These are phyloP conservation scores for Paecilomyces dactylethromorphus DNA, from an alignment of 2,329 filamentous ascomycete species.

Conservation along the genomic window DNA sequence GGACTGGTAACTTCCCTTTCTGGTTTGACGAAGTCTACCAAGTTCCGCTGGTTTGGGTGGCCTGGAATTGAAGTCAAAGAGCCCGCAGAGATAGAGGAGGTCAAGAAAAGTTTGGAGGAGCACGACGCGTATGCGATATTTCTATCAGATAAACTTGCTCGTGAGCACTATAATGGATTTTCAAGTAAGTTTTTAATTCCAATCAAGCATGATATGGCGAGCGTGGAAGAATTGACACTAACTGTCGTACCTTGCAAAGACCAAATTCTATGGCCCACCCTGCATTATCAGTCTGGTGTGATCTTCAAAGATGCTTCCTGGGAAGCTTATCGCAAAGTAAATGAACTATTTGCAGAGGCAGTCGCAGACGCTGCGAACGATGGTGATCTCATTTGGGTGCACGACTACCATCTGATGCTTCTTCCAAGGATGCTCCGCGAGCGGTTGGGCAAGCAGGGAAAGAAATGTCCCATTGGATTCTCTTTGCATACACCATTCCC, in stretches of 20 bases:
- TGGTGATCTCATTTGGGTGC: slow-evolving; percentile 88
- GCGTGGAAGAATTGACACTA: slow-evolving; percentile 53
- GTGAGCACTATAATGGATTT: slow-evolving; percentile 93
- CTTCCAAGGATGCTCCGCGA: slow-evolving; percentile 83
- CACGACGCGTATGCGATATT: slow-evolving; percentile 83
- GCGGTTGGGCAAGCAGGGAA: slow-evolving; percentile 58
- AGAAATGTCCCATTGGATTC: slow-evolving; percentile 88
- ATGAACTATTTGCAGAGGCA: slow-evolving; percentile 78
- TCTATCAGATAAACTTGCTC: slow-evolving; percentile 76
- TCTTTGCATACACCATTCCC: slow-evolving; percentile 94
- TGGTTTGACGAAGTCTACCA: slow-evolving; percentile 78
- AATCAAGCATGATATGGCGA: background rate
- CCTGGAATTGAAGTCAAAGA: slow-evolving; percentile 82
- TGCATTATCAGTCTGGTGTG: slow-evolving; percentile 94
- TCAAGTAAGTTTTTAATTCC: slow-evolving; percentile 57
- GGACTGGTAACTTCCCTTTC: slow-evolving; percentile 85
- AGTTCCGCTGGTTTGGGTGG: slow-evolving; percentile 96
- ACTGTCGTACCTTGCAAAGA: slow-evolving; percentile 45
- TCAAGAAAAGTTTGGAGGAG: slow-evolving; percentile 67
- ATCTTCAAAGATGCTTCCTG: slow-evolving; percentile 87
- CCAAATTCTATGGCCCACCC: slow-evolving; percentile 91
- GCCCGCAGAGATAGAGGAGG: slow-evolving; percentile 56
- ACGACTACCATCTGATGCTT: slow-evolving; percentile 97
- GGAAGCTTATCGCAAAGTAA: slow-evolving; percentile 82
- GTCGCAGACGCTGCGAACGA: slow-evolving; percentile 75